phyloP scores from a whole-genome alignment of 2,329 filamentous ascomycete species.

The Colletotrichum eleusines region DNA sequence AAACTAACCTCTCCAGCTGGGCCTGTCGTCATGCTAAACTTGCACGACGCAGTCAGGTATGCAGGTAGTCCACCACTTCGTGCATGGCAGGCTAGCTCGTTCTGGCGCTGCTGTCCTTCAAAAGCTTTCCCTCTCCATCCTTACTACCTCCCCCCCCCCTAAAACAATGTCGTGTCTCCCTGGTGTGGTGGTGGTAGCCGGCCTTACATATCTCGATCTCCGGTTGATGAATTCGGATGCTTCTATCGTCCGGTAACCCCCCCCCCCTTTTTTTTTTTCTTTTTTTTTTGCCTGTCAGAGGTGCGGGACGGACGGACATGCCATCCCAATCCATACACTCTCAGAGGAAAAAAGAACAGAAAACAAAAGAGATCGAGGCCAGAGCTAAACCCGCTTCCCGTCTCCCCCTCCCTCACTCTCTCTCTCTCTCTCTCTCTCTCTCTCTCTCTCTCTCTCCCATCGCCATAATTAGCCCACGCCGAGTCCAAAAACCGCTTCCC shows the following conservation, averaged over 20 bases:
- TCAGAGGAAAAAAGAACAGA: no score
- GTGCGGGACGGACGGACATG: conserved; percentile 19
- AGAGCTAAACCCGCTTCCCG: not conserved
- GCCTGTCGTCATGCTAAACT: not conserved
- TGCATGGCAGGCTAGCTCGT: conserved; percentile 11
- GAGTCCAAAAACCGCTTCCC: not conserved
- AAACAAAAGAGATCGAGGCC: not conserved
- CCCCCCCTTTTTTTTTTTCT: not conserved
- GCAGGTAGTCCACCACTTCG: not conserved
- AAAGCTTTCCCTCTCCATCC: not conserved
- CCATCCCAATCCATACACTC: conserved; percentile 30
- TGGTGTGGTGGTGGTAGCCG: not conserved
- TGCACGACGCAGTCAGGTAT: not conserved
- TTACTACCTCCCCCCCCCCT: not conserved
- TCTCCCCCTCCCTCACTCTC: no score
- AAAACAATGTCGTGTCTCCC: not conserved
- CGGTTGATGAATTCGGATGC: not conserved
- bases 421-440: no score
- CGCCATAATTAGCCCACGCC: not conserved
- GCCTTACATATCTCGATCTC: not conserved
- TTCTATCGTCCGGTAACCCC: conserved; percentile 4
- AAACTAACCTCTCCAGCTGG: no score
- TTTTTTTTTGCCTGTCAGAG: not conserved
- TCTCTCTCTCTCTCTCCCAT: not conserved
- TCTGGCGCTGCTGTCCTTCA: conserved; percentile 3